These are phyloP conservation scores for Fistulinella prunicolor DNA, from an alignment of 768 basidiomycete species.

Conservation along the genomic window DNA sequence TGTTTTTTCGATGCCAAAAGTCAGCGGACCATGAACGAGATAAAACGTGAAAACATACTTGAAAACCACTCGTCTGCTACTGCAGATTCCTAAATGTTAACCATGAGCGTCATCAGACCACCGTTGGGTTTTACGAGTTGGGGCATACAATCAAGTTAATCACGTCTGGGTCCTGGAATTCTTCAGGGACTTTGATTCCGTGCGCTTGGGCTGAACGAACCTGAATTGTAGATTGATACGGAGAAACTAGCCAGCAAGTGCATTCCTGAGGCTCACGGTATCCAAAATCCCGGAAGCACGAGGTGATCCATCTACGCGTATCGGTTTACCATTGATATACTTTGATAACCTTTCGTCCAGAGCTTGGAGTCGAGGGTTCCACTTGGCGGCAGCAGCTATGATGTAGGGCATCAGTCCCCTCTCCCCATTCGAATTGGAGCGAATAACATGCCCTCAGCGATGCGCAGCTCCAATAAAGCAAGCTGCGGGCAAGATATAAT, in stretches of 20 bases:
- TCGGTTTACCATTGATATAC: constrained; percentile 62
- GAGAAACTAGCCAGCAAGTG: not conserved
- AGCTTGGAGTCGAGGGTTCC: constrained; percentile 57
- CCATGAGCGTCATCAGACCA: not conserved
- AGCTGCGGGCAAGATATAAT: constrained; percentile 65
- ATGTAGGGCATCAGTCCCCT: not conserved
- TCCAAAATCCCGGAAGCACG: constrained; percentile 73
- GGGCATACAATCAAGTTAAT: constrained; percentile 54
- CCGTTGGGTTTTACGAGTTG: not conserved
- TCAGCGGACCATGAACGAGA: not conserved
- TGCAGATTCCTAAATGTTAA: constrained; percentile 54
- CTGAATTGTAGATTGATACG: constrained; percentile 31
- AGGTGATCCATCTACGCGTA: constrained; percentile 75
- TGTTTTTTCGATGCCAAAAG: constrained; percentile 7
- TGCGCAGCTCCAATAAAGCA: constrained; percentile 56
- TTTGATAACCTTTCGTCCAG: constrained; percentile 67
- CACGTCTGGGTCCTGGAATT: constrained; percentile 63
- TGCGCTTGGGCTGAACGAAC: constrained; percentile 69
- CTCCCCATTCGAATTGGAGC: not conserved
- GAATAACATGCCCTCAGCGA: constrained; percentile 53
- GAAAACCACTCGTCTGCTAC: constrained; percentile 79
- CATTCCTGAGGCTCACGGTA: constrained; percentile 41
- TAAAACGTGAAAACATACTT: constrained; percentile 34
- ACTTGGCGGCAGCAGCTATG: constrained; percentile 60
- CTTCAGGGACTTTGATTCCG: constrained; percentile 65